Base-by-base conservation (phyloP, 2,329 filamentous ascomycete species). In the Scytalidium lignicola region DNA sequence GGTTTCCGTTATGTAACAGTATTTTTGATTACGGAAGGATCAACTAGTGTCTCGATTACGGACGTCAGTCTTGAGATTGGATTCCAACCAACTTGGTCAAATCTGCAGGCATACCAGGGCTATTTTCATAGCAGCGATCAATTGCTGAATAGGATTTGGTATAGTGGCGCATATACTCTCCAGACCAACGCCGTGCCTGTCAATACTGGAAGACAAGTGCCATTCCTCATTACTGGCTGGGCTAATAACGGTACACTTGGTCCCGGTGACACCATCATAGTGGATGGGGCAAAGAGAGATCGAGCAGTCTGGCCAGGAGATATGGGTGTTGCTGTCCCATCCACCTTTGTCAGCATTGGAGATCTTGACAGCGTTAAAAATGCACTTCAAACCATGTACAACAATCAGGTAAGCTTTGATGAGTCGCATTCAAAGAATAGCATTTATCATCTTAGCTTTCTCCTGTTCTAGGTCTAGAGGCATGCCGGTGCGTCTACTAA, bases 221-320 rank as follows among this genome's bases (percentile, higher is more conserved):
- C 60, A 19, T 48, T 55, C 26, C 52, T 57, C 2, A 44, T 42
- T 5, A 53, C 46, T 42, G 56, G 48, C 22, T 70, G 68, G 0
- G 48, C 74, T 9, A 67, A 72, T 73, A 42, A 66, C 62, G 2
- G 41, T 66, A 6, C 71, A 74, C 45, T 63, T 66, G 39, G 47
- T 13, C 29, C 43, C 3, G 51, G 51, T 3, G 49, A 55, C 7
- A 54, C 69, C 68, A 55, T 53, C 43, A 50, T 53, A 28, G 49
- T 53, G n/a, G 76, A 80, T 57, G 77, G 76, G 3, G 74, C 76
- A 1, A 80, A 80, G 60, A 68, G 76, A 26, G 77, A 80, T 56
- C 68, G 75, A 5, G 65, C 78, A 2, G 74, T 81, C 2, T 82
- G 78, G 76, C 74, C 79, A 2, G 78, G 78, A 2, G 79, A 82